Percentiles rank a stretch among this genome's conserved stretches.
Evolutionary conservation across 768 basidiomycete genomes (phyloP).

Genomic region (Boletus vinaceobasis): DNA sequence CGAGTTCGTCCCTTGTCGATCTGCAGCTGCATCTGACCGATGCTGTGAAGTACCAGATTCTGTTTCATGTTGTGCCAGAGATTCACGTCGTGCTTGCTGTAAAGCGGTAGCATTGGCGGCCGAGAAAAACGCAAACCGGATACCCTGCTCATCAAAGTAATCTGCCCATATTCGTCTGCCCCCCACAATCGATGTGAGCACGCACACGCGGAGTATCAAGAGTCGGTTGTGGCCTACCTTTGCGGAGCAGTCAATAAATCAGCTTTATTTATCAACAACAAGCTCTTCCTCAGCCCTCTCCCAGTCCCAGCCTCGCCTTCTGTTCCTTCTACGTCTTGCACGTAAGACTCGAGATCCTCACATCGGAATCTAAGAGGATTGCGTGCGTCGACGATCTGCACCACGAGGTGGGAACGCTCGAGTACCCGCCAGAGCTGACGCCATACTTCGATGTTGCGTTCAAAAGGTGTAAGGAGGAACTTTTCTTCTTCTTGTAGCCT

Average conservation of each 20-base stretch:
- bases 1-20: not conserved
- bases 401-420: conserved; percentile 89
- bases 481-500: conserved; percentile 86
- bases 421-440: conserved; percentile 96
- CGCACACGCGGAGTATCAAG: not conserved
- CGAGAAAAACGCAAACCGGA: conserved; percentile 90
- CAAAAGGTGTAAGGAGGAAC: conserved; percentile 92
- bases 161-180: conserved; percentile 85
- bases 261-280: conserved; percentile 93
- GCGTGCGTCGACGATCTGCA: conserved; percentile 95
- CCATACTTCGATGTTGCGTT: conserved; percentile 98
- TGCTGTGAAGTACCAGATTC: conserved; percentile 13
- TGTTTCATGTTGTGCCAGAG: conserved; percentile 26
- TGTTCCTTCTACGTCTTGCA: conserved; percentile 76
- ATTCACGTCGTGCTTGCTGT: conserved; percentile 68
- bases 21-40: not conserved
- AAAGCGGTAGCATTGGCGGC: conserved; percentile 83
- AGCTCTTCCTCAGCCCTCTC: conserved; percentile 63
- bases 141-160: conserved; percentile 72
- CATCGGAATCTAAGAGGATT: conserved; percentile 93
- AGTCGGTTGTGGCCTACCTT: conserved; percentile 49
- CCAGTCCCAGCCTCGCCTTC: conserved; percentile 81
- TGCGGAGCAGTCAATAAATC: conserved; percentile 87
- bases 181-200: conserved; percentile 23
- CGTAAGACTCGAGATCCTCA: conserved; percentile 85